Base-by-base conservation (phyloP, 2,329 filamentous ascomycete genomes). In the Thielaviopsis euricoi region DNA sequence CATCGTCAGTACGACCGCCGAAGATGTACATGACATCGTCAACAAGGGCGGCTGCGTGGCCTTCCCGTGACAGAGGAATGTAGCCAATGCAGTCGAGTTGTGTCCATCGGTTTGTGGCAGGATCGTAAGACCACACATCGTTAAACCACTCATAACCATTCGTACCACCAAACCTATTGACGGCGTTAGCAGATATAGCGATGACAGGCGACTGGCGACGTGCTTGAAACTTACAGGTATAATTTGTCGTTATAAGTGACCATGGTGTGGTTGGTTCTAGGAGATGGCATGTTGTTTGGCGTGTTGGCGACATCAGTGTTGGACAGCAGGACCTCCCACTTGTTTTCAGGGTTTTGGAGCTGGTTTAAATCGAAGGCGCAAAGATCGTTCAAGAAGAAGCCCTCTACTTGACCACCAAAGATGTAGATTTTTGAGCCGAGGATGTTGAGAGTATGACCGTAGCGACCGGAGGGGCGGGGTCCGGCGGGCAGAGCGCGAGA, bases 21-120 rank as follows among this genome's bases (percentile, higher is more conserved):
- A 98, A 98, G 61, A 98, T 83, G 73, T 98, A 98, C 94, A 98
- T 98, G 60, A 96, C 93, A 68, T 98, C 93, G 68, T 93, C 89
- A 50, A 98, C 90, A 21, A 98, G 76, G 3, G 91, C 85, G 15
- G 93, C 89, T 13, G 94, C 90, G 69, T 98, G 93, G 3, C 93
- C 93, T 75, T 98, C 93, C 61, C 93, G 82, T 19, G 91, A 85
- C 1, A 89, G 85, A 1, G 94, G 93, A 60, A 98, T 97, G 69
- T 96, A 98, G 40, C 93, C 93, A 66, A 97, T 96, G 68, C 93
- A 98, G 66, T 97, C 91, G 58, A 95, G 77, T 67, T 94, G 86
- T 10, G 82, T 74, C 93, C 93, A 98, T 58, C 78, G 74, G 69
- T 96, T 96, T 52, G 80, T 74, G 58, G 82, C 77, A 7, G 90